phyloP scores from a whole-genome alignment of 2,329 filamentous ascomycete species.

The Talaromyces verruculosus region DNA sequence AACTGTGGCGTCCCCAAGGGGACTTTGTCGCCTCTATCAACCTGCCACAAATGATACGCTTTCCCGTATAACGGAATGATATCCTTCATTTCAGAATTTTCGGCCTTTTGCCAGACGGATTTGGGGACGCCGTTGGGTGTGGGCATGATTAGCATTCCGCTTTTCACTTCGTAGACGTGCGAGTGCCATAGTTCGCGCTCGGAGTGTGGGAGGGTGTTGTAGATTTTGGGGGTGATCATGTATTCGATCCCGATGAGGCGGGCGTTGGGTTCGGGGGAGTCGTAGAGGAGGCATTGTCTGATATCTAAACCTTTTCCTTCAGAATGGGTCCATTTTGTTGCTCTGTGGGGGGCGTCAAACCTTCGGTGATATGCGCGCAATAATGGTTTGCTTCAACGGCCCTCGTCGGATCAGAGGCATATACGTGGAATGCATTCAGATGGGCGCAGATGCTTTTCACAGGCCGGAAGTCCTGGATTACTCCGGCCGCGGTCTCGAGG shows the following conservation, averaged over 20 bases:
- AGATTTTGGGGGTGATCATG: slow-evolving; percentile 74
- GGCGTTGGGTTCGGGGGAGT: slow-evolving; percentile 64
- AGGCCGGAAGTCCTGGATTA: slow-evolving; percentile 60
- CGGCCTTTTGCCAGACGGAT: slow-evolving; percentile 69
- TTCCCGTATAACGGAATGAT: slow-evolving; percentile 77
- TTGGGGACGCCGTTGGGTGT: slow-evolving; percentile 46
- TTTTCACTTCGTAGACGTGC: slow-evolving; percentile 54
- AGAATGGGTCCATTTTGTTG: background rate
- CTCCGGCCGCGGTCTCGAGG: slow-evolving; percentile 40
- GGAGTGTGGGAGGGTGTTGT: slow-evolving; percentile 61
- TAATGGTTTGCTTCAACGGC: slow-evolving; percentile 81
- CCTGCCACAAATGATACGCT: slow-evolving; percentile 83
- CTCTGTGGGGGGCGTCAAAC: slow-evolving; percentile 29
- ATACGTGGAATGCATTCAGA: slow-evolving; percentile 83
- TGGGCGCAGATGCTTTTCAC: slow-evolving; percentile 76
- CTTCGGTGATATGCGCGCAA: slow-evolving; percentile 71
- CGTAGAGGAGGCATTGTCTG: slow-evolving; percentile 83
- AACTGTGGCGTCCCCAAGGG: slow-evolving; percentile 62
- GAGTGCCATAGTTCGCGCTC: slow-evolving; percentile 80
- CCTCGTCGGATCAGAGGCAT: slow-evolving; percentile 68
- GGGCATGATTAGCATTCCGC: slow-evolving; percentile 47
- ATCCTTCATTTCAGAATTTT: slow-evolving; percentile 78
- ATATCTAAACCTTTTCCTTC: slow-evolving; percentile 56
- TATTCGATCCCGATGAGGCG: slow-evolving; percentile 83
- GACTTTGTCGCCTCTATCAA: slow-evolving; percentile 67